Evolutionary conservation across 345 rosid genomes (phyloP), one percentile per base, ranked within the genome.

Genomic region (Mallotus nudiflorus): DNA sequence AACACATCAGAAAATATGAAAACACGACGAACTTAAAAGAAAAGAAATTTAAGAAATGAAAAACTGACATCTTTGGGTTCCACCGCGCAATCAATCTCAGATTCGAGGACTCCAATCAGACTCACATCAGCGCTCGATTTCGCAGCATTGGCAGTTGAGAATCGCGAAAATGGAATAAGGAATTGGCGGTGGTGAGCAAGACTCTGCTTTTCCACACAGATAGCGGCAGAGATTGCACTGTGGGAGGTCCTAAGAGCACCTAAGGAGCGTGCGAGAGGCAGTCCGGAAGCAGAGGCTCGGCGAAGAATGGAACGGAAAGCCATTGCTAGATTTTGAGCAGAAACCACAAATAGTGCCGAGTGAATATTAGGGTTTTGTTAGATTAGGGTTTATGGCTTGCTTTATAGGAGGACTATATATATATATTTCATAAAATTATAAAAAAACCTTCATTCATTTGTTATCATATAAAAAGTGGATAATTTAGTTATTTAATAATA

Each of bases 71-170:
- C 68, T 1, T 45, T 60, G 33, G 80, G 84, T 28, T 65, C 55
- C 69, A 78, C 71, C 16, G 89, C 85, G 66, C 90, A 82, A 4
- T 82, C 88, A 24, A 87, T 85, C 78, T 86, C 90, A 37, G 81
- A 57, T 29, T 80, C 77, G 33, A 89, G 80, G 40, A 83, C 82
- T 22, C 75, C 68, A 44, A 84, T 46, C 10, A 89, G 79, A 35
- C 51, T 81, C 56, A 74, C 79, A 16, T 89, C 90, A 14, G 84
- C 73, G 62, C 45, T 74, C 29, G 66, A 53, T 56, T 77, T 83
- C 35, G 27, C 4, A 5, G 75, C 65, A 0, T 70, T 53, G 52
- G 68, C 70, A 0, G 84, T 73, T 2, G 83, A 79, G 76, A 83
- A 73, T 42, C 66, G 66, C 20, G 61, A 63, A 49, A 48, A 57